Conservation (phyloP, 192 early-diverging fungal species). For the Physocladia obscura region DNA sequence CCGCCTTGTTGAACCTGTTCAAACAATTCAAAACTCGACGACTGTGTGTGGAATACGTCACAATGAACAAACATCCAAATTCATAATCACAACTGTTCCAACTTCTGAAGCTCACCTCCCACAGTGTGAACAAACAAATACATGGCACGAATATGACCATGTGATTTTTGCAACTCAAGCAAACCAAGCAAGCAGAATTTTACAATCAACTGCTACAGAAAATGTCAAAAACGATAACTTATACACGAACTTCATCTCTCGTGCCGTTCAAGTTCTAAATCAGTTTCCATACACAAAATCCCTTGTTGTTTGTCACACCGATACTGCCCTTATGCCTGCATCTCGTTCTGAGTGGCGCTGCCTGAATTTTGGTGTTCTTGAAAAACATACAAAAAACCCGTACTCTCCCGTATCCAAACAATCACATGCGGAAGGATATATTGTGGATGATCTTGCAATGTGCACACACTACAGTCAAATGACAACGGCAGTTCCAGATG, state of each 20-base stretch:
- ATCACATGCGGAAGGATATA: conserved; percentile 25
- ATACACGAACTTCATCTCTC: not conserved
- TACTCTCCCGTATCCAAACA: not conserved
- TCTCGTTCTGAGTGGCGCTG: conserved; percentile 42
- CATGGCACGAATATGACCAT: conserved; percentile 36
- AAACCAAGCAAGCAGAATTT: conserved; percentile 42
- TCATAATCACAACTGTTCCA: conserved; percentile 19
- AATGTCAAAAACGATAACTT: not conserved
- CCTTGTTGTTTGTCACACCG: conserved; percentile 54
- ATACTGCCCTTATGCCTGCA: conserved; percentile 43
- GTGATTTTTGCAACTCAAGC: conserved; percentile 57
- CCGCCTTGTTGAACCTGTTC: conserved; percentile 37
- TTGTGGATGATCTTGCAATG: conserved; percentile 25
- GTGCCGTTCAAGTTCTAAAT: conserved; percentile 19
- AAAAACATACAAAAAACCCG: conserved; percentile 7
- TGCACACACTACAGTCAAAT: conserved; percentile 45
- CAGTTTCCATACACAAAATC: conserved; percentile 42
- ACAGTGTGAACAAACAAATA: conserved; percentile 21
- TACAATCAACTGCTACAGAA: conserved; percentile 9
- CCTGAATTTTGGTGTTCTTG: conserved; percentile 43
- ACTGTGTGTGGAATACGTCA: conserved; percentile 32
- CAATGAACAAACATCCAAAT: conserved; percentile 5
- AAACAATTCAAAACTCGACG: conserved; percentile 27
- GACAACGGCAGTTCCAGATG: conserved; percentile 22
- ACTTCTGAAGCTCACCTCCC: not conserved